A percentile compares a stretch with the other conserved stretches of the same genome.
phyloP scores from a whole-genome alignment of 225 moss, liverwort and hornwort genomes.

The Marchantia polymorpha region DNA sequence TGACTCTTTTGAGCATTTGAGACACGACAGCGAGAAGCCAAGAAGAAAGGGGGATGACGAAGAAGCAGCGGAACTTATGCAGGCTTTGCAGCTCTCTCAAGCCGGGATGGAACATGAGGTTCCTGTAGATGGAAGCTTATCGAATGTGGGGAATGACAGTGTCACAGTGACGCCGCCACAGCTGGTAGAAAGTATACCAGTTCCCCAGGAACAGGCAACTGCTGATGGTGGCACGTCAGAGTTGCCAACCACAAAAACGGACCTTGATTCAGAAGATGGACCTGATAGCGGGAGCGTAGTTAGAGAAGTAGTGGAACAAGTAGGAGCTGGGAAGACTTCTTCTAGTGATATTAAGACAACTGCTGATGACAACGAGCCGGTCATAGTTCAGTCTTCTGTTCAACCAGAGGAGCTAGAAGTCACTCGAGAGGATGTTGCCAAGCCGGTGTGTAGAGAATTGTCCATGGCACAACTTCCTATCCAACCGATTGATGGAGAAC shows the following conservation, averaged over 20 bases:
- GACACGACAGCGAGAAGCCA: slow-evolving; percentile 46
- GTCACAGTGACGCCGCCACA: background rate
- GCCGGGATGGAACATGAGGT: slow-evolving; percentile 18
- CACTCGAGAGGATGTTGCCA: background rate
- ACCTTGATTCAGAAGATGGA: slow-evolving; percentile 16
- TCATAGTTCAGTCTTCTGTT: background rate
- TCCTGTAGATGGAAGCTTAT: slow-evolving; percentile 13
- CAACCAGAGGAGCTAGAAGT: background rate
- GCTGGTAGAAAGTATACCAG: slow-evolving; percentile 3
- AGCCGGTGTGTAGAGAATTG: background rate
- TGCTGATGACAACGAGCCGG: background rate
- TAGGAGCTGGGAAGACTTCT: slow-evolving; percentile 21
- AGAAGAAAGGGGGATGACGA: slow-evolving; percentile 85
- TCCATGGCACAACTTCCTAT: background rate
- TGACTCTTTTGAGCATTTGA: slow-evolving; percentile 50
- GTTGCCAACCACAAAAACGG: slow-evolving; percentile 17
- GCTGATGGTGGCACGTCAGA: slow-evolving; percentile 7
- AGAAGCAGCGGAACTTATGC: slow-evolving; percentile 73
- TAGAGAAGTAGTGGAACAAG: slow-evolving; percentile 12
- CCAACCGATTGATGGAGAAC: background rate
- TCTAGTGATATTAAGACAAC: slow-evolving; percentile 7
- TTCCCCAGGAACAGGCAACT: background rate
- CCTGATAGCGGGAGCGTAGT: background rate
- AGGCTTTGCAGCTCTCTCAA: slow-evolving; percentile 88
- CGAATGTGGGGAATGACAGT: background rate